phyloP scores from a whole-genome alignment of 768 basidiomycete species.

The Termitomyces sp. region DNA sequence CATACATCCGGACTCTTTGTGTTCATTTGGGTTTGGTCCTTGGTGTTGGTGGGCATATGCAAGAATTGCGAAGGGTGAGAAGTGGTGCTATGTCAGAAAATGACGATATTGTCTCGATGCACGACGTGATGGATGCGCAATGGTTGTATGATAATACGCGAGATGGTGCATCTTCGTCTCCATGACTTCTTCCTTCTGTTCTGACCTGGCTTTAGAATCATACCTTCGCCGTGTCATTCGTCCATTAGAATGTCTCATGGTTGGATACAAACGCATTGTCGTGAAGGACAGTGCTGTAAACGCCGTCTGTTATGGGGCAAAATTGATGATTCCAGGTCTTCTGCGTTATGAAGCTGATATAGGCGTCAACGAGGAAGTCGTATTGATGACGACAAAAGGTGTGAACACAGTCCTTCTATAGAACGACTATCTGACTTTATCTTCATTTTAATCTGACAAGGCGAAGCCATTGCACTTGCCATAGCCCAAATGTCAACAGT shows the following conservation, averaged over 20 bases:
- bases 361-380: constrained; percentile 90
- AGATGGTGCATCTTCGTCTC: constrained; percentile 59
- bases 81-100: constrained; percentile 97
- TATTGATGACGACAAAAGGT: constrained; percentile 99
- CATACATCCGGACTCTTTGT: constrained; percentile 94
- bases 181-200: background rate
- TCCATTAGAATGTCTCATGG: constrained; percentile 89
- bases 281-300: constrained; percentile 99
- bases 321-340: constrained; percentile 98
- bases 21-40: constrained; percentile 93
- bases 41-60: constrained; percentile 99
- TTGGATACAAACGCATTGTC: constrained; percentile 97
- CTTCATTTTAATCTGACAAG: constrained; percentile 27
- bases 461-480: constrained; percentile 91
- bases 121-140: constrained; percentile 98
- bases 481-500: constrained; percentile 99
- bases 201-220: constrained; percentile 54
- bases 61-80: constrained; percentile 91
- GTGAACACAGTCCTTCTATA: constrained; percentile 1
- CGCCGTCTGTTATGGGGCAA: constrained; percentile 98
- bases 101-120: constrained; percentile 99
- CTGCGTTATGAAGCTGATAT: constrained; percentile 96
- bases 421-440: background rate
- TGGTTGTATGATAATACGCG: constrained; percentile 98
- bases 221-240: constrained; percentile 94